Evolutionary conservation across 148 eudicot species (phyloP).

Genomic region (Rhododendron molle): DNA sequence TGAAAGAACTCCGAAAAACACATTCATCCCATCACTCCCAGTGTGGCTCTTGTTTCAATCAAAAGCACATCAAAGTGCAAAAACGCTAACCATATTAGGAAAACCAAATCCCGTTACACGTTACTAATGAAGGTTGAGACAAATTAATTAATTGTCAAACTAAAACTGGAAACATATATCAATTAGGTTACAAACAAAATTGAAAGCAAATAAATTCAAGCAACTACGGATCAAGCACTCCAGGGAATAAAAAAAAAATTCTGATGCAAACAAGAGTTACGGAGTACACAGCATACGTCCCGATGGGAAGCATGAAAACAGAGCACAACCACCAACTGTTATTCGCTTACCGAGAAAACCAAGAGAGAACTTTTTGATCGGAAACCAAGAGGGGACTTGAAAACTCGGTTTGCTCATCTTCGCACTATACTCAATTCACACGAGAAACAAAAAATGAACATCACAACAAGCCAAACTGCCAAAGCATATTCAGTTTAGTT

Average conservation of each 20-base stretch:
- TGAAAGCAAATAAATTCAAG: neutral
- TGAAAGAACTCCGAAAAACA: neutral
- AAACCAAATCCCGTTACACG: neutral
- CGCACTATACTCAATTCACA: neutral
- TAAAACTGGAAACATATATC: neutral
- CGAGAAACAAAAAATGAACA: neutral
- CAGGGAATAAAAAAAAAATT: neutral
- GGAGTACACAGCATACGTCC: neutral
- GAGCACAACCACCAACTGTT: neutral
- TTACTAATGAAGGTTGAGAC: neutral
- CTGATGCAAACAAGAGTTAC: neutral
- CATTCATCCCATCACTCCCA: neutral
- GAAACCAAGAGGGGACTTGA: too few relatives aligned
- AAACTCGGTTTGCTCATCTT: neutral
- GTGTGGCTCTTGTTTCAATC: neutral
- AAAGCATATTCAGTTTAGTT: neutral
- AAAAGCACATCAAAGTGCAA: neutral
- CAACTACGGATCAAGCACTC: neutral
- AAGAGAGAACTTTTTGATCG: neutral
- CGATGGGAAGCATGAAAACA: neutral
- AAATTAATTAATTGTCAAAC: neutral
- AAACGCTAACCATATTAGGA: neutral
- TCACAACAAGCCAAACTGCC: neutral
- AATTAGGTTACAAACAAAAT: neutral
- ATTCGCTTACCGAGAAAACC: neutral